Conservation (phyloP, 345 rosid species). For the Lepidium sativum region DNA sequence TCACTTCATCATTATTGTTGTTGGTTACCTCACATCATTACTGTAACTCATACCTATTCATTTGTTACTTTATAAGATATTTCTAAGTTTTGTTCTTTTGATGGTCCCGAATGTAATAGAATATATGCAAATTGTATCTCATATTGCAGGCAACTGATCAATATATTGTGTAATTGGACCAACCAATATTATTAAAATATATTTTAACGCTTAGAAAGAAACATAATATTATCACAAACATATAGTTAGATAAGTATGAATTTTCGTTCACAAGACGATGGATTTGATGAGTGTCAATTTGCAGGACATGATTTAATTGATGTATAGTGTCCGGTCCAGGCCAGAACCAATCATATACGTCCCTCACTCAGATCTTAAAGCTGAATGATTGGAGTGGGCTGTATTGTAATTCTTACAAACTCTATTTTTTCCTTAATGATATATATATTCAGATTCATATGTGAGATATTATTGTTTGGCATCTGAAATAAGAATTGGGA, state of each 20-base stretch:
- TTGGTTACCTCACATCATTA: neutral
- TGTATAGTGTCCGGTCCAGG: neutral
- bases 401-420: too few species aligned
- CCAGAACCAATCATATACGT: neutral
- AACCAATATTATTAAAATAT: neutral
- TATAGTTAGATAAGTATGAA: neutral
- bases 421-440: too few species aligned
- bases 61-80: constrained; percentile 1
- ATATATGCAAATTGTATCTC: neutral
- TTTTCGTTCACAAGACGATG: neutral
- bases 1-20: constrained; percentile 9
- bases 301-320: neutral
- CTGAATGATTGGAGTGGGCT: neutral
- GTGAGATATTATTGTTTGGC: neutral
- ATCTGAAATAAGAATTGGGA: constrained; percentile 11
- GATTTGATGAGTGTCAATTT: neutral
- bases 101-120: neutral
- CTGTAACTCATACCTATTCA: neutral
- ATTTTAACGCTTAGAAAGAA: neutral
- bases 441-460: too few species aligned
- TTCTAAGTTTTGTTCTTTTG: neutral
- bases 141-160: neutral
- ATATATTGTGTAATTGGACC: neutral
- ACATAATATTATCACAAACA: neutral
- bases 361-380: neutral